Base-by-base conservation (phyloP, 805 yeast species). In the Schwanniomyces sp. region DNA sequence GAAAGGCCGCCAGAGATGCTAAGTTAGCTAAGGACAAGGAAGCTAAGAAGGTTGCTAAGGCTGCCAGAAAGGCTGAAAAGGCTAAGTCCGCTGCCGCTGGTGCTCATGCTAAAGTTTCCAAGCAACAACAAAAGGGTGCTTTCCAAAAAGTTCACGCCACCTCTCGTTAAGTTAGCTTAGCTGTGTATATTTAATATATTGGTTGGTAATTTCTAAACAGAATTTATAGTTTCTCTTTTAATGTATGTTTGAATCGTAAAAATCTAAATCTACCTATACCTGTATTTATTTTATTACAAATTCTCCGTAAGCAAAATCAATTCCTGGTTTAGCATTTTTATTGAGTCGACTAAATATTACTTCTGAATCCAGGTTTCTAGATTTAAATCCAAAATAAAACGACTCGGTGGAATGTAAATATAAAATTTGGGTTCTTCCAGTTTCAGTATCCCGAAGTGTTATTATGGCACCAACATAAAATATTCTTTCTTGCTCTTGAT, bases 111-210 rank as follows among this genome's bases (percentile, higher is more conserved):
- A 84, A 82, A 79, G 76, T 89, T 73, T 88, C 96, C 67, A 92
- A 92, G 85, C 95, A 90, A 84, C 94, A 86, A 77, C 91, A 92
- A 71, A 91, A 89, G 84, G 97, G 97, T 83, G 90, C 96, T 75
- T 89, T 88, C 90, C 94, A 88, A 80, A 91, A 91, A 83, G 97
- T 91, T 69, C 86, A 84, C 66, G 95, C 97, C 67, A 86, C 96
- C 72, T 90, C 96, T 78, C 96, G 96, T 87, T 91, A 90, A 86
- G 62, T 51, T 43, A 34, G 43, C 27, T 38, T 47, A 34, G 43
- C 45, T 30, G 46, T 47, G 47, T 46, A 49, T 40, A 38, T 44
- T 48, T 41, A 43, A 44, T 47, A 47, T 47, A 42, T 47, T 47
- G 46, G 50, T 40, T 44, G 50, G 46, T 32, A 38, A 14, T 36